A percentile compares a stretch with the other conserved stretches of the same genome.
phyloP scores from a whole-genome alignment of 2,329 filamentous ascomycete genomes.

The Aspergillus chevalieri region DNA sequence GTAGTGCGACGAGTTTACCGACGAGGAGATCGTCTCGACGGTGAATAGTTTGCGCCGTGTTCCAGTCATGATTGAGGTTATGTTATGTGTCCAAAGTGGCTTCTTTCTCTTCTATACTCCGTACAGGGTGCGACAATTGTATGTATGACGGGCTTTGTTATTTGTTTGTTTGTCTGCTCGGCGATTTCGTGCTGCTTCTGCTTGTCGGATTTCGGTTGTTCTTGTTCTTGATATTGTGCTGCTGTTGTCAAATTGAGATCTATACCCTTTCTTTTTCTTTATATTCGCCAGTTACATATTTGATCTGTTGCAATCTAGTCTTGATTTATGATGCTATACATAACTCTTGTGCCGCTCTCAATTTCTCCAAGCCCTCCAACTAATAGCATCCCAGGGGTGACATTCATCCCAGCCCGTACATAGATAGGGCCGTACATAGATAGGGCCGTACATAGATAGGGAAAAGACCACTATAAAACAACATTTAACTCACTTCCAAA shows the following conservation, averaged over 20 bases:
- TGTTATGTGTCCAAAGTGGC: conserved; percentile 1
- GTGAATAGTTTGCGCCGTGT: no score
- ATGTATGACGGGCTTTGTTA: background rate
- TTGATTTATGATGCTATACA: no score
- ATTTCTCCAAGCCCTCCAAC: no score
- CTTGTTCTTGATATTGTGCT: background rate
- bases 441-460: no score
- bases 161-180: background rate
- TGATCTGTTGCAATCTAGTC: no score
- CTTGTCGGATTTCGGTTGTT: background rate
- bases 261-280: conserved; percentile 36
- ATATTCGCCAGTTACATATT: conserved; percentile 46
- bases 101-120: background rate
- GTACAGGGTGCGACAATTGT: background rate
- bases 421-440: no score
- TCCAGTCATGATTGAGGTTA: background rate
- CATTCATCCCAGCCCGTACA: no score
- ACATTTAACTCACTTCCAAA: no score
- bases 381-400: no score
- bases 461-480: no score
- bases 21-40: conserved; percentile 15
- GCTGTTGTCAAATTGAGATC: conserved; percentile 4
- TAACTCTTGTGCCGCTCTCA: no score
- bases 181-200: background rate
- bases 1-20: conserved; percentile 7